These are phyloP conservation scores for Gillenia trifoliata DNA, from an alignment of 306 rosid genomes.

Conservation along the genomic window DNA sequence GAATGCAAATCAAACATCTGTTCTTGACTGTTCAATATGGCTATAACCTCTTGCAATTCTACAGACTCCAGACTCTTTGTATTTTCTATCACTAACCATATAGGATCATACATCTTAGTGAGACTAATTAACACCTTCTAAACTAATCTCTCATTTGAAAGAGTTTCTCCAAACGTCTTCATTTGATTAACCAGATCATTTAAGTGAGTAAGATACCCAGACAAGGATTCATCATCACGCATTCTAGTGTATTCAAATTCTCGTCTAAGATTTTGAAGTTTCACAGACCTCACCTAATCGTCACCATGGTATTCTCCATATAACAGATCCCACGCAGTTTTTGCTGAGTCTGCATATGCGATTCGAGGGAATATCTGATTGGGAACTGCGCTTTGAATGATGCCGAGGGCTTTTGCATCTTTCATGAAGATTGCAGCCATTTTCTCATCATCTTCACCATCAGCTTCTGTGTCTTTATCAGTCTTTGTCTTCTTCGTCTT, in stretches of 20 bases:
- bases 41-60: neutral
- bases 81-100: neutral
- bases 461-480: no score
- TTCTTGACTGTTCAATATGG: neutral
- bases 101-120: no score
- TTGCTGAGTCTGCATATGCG: neutral
- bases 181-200: neutral
- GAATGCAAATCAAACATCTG: neutral
- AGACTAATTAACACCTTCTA: no score
- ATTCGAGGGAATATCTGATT: neutral
- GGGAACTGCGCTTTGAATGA: neutral
- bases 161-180: neutral
- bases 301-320: neutral
- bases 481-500: no score
- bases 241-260: neutral
- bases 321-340: neutral
- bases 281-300: neutral
- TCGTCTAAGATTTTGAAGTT: neutral
- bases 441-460: neutral
- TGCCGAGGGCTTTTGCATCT: neutral
- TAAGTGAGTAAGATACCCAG: neutral
- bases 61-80: neutral
- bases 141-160: no score
- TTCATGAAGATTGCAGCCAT: neutral
- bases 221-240: neutral